phyloP scores from a whole-genome alignment of 169 alveolate species.

The Cryptosporidium bovis region DNA sequence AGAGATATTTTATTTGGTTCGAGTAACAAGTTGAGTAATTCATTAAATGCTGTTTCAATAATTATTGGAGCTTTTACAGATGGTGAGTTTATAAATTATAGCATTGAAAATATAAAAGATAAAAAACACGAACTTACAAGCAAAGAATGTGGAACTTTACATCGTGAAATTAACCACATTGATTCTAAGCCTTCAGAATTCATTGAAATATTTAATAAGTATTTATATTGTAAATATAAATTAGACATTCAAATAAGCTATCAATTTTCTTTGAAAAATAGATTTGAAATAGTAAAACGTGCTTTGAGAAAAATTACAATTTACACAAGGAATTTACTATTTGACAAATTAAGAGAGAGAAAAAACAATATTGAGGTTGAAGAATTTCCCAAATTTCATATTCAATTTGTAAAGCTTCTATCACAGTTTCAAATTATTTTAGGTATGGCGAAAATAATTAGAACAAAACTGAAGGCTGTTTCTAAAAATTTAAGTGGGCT shows the following conservation, averaged over 20 bases:
- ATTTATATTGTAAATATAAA: constrained; percentile 21
- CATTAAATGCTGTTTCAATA: constrained; percentile 24
- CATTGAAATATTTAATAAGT: constrained; percentile 9
- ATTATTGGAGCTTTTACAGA: constrained; percentile 36
- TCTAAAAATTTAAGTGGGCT: background rate
- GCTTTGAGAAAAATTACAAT: constrained; percentile 30
- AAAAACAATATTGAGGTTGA: background rate
- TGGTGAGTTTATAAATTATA: constrained; percentile 13
- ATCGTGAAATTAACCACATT: constrained; percentile 10
- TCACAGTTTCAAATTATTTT: constrained; percentile 53
- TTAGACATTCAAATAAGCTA: constrained; percentile 7
- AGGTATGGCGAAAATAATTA: constrained; percentile 36
- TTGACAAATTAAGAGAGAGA: constrained; percentile 38
- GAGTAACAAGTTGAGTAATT: constrained; percentile 35
- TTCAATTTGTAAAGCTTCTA: constrained; percentile 1
- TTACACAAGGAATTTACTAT: constrained; percentile 43
- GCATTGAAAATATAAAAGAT: constrained; percentile 26
- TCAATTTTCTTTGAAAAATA: constrained; percentile 27
- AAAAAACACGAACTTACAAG: background rate
- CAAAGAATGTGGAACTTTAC: constrained; percentile 30
- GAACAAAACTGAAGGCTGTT: background rate
- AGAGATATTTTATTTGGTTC: constrained; percentile 42
- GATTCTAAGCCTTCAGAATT: background rate
- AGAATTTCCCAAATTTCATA: background rate
- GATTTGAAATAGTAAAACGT: constrained; percentile 12